Evolutionary conservation across 768 basidiomycete species (phyloP).

Genomic region (Amanita phalloides): DNA sequence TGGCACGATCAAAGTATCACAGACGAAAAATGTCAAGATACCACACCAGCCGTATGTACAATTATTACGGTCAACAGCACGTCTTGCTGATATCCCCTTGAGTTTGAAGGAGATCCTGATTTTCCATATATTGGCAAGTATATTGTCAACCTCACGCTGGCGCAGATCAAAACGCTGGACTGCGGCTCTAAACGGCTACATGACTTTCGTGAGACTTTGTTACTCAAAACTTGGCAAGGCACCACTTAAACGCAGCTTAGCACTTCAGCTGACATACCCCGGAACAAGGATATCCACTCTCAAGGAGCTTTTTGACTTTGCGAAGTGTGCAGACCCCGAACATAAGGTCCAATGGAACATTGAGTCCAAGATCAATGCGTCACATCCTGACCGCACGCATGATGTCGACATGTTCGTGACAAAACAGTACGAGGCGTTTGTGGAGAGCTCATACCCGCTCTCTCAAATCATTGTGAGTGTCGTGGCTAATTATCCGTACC

Average conservation of each 20-base stretch:
- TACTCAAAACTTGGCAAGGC: not conserved
- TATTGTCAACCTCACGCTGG: constrained; percentile 63
- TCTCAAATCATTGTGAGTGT: constrained; percentile 48
- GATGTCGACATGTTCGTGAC: constrained; percentile 50
- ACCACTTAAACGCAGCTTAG: constrained; percentile 18
- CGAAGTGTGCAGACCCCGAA: constrained; percentile 57
- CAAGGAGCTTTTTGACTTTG: constrained; percentile 66
- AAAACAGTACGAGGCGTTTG: constrained; percentile 48
- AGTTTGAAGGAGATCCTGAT: constrained; percentile 37
- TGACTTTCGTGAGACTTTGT: constrained; percentile 39
- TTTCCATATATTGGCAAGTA: constrained; percentile 61
- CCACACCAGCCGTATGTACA: constrained; percentile 40
- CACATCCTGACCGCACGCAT: constrained; percentile 36
- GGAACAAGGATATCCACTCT: constrained; percentile 66
- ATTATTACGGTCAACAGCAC: not conserved
- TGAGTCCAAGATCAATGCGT: constrained; percentile 65
- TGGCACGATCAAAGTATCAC: constrained; percentile 71
- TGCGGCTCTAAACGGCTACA: constrained; percentile 60
- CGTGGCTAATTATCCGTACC: not conserved
- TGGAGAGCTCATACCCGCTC: constrained; percentile 42
- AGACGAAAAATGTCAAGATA: constrained; percentile 59
- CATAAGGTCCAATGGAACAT: constrained; percentile 63
- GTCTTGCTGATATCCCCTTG: not conserved
- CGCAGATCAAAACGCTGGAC: constrained; percentile 72
- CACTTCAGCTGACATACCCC: constrained; percentile 57